These are phyloP conservation scores for Cladobotryum protrusum DNA, from an alignment of 2,329 filamentous ascomycete genomes.

Conservation along the genomic window DNA sequence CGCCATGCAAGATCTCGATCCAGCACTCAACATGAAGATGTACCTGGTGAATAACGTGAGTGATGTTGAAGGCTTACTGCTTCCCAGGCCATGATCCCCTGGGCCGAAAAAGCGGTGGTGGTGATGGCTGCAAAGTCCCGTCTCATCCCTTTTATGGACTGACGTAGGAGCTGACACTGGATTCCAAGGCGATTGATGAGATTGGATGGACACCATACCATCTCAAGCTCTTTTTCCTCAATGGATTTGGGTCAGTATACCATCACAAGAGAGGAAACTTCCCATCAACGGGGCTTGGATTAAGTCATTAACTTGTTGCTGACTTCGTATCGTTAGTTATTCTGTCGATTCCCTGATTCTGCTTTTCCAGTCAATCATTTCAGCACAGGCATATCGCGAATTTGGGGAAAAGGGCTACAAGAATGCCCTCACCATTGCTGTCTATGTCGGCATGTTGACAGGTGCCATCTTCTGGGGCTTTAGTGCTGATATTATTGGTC, in stretches of 20 bases:
- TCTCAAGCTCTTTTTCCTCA: conserved; percentile 54
- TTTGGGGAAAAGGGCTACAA: conserved; percentile 49
- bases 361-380: conserved; percentile 57
- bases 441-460: conserved; percentile 49
- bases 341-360: conserved; percentile 42
- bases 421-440: conserved; percentile 55
- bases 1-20: conserved; percentile 51
- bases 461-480: conserved; percentile 65
- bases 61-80: conserved; percentile 6
- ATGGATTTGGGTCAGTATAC: conserved; percentile 46
- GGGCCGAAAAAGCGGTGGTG: neutral
- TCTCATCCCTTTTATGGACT: neutral
- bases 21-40: conserved; percentile 60
- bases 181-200: conserved; percentile 44
- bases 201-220: conserved; percentile 57
- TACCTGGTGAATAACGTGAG: conserved; percentile 61
- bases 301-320: conserved; percentile 1
- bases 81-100: neutral
- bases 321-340: conserved; percentile 27
- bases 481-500: conserved; percentile 60
- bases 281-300: too few relatives aligned
- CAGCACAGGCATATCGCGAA: conserved; percentile 51
- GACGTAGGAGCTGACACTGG: conserved; percentile 1
- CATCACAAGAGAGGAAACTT: too few relatives aligned
- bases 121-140: conserved; percentile 1